Conservation (phyloP, 495 filamentous ascomycete species). For the Xylona heveae region DNA sequence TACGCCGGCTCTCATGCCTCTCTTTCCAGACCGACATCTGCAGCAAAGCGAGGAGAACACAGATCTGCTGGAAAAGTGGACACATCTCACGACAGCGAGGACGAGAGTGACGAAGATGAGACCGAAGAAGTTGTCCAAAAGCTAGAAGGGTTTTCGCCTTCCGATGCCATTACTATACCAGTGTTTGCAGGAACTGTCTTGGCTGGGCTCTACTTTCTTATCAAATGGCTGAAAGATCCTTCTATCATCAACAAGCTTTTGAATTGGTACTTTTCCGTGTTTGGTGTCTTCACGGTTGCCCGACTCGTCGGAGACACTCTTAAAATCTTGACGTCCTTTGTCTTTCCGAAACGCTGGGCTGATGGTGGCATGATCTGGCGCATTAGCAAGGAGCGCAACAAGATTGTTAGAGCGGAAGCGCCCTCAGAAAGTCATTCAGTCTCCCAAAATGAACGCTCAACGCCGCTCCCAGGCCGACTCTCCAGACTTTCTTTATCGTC, state of each 20-base stretch:
- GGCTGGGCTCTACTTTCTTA: constrained; percentile 63
- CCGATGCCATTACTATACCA: constrained; percentile 74
- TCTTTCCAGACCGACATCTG: constrained; percentile 9
- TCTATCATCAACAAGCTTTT: constrained; percentile 65
- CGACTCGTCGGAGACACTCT: constrained; percentile 47
- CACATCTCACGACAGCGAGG: constrained; percentile 25
- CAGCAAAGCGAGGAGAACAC: constrained; percentile 16
- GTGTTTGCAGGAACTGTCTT: constrained; percentile 56
- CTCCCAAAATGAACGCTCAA: constrained; percentile 9
- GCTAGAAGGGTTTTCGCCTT: constrained; percentile 56
- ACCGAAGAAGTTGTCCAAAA: constrained; percentile 22
- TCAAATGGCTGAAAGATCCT: constrained; percentile 74
- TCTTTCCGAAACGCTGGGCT: constrained; percentile 49
- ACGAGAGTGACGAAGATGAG: constrained; percentile 30
- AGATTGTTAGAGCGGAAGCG: constrained; percentile 9
- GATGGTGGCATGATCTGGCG: constrained; percentile 14
- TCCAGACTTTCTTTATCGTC: constrained; percentile 19
- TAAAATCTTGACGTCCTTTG: constrained; percentile 37
- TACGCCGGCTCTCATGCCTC: constrained; percentile 44
- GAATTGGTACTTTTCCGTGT: constrained; percentile 61
- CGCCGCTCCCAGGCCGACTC: constrained; percentile 32
- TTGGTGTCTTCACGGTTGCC: constrained; percentile 54
- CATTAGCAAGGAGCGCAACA: background rate
- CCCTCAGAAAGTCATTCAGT: constrained; percentile 5
- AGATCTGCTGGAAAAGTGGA: too few relatives aligned